Evolutionary conservation across 768 basidiomycete genomes (phyloP).

Genomic region (Leccinum subtestaceum): DNA sequence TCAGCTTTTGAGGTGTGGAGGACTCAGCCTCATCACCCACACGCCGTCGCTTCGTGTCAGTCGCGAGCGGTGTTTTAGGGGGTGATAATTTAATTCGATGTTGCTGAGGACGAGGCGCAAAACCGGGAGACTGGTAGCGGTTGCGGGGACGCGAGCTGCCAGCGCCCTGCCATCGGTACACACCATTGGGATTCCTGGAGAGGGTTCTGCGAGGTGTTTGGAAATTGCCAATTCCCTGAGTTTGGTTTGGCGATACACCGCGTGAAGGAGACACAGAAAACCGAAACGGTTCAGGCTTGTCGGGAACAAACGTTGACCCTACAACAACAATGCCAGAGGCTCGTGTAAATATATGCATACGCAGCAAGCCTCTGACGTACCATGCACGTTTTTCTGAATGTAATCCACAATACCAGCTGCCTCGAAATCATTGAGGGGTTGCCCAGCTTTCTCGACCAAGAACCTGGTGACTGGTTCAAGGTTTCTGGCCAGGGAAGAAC

Average conservation of each 20-base stretch:
- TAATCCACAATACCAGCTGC: slow-evolving; percentile 53
- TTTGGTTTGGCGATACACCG: slow-evolving; percentile 24
- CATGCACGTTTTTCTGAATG: slow-evolving; percentile 49
- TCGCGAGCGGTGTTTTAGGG: slow-evolving; percentile 35
- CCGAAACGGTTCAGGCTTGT: slow-evolving; percentile 56
- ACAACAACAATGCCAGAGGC: slow-evolving; percentile 9
- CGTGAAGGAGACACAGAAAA: slow-evolving; percentile 48
- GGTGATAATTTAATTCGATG: slow-evolving; percentile 44
- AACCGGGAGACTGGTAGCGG: slow-evolving; percentile 71
- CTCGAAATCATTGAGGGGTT: slow-evolving; percentile 50
- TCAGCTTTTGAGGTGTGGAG: slow-evolving; percentile 34
- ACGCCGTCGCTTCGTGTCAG: slow-evolving; percentile 61
- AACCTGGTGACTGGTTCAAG: slow-evolving; percentile 49
- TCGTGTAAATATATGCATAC: slow-evolving; percentile 15
- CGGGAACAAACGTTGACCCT: slow-evolving; percentile 28
- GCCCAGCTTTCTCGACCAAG: slow-evolving; percentile 45
- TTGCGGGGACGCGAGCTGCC: slow-evolving; percentile 70
- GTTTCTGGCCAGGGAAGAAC: slow-evolving; percentile 38
- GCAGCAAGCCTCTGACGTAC: slow-evolving; percentile 29
- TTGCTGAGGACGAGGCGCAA: slow-evolving; percentile 52
- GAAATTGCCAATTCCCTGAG: slow-evolving; percentile 9
- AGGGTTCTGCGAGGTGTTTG: slow-evolving; percentile 52
- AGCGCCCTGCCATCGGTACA: slow-evolving; percentile 71
- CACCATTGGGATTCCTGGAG: slow-evolving; percentile 70
- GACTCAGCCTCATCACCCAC: slow-evolving; percentile 46